phyloP scores from a whole-genome alignment of 1,139 yeast genomes.

The Kodamaea fungicola region DNA sequence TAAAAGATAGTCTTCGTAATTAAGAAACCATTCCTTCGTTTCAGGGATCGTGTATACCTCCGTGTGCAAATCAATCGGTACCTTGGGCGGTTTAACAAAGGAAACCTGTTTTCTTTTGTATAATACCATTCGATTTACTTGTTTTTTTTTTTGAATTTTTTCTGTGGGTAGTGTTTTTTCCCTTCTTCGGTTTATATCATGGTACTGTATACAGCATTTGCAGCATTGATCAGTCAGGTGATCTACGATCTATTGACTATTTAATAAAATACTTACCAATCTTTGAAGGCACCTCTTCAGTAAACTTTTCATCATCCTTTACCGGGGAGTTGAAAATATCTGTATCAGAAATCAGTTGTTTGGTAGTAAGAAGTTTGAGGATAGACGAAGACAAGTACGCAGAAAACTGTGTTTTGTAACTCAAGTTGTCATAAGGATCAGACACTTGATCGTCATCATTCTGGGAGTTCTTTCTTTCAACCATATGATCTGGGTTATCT shows the following conservation, averaged over 20 bases:
- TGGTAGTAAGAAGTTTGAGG: too few relatives aligned
- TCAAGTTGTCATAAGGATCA: too few relatives aligned
- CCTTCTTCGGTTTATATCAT: conserved; percentile 1
- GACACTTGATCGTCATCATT: too few relatives aligned
- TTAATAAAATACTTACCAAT: background rate
- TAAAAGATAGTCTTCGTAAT: conserved; percentile 70
- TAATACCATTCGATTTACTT: conserved; percentile 46
- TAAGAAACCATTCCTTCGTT: conserved; percentile 83
- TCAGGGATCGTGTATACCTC: conserved; percentile 77
- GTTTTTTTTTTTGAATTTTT: conserved; percentile 1
- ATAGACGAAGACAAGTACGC: too few relatives aligned
- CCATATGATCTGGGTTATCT: conserved; percentile 53
- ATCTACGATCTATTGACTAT: too few relatives aligned
- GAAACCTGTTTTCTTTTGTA: conserved; percentile 70
- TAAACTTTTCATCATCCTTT: background rate
- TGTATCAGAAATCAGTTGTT: too few relatives aligned
- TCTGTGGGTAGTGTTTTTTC: conserved; percentile 1
- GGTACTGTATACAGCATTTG: conserved; percentile 3
- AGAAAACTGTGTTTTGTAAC: too few relatives aligned
- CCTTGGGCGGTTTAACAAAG: conserved; percentile 50
- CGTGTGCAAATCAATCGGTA: conserved; percentile 51
- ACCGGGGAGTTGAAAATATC: background rate
- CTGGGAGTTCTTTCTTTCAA: conserved; percentile 10
- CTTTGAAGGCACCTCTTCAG: background rate
- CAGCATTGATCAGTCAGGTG: too few relatives aligned